phyloP scores from a whole-genome alignment of 768 basidiomycete genomes.

The Suillus discolor region DNA sequence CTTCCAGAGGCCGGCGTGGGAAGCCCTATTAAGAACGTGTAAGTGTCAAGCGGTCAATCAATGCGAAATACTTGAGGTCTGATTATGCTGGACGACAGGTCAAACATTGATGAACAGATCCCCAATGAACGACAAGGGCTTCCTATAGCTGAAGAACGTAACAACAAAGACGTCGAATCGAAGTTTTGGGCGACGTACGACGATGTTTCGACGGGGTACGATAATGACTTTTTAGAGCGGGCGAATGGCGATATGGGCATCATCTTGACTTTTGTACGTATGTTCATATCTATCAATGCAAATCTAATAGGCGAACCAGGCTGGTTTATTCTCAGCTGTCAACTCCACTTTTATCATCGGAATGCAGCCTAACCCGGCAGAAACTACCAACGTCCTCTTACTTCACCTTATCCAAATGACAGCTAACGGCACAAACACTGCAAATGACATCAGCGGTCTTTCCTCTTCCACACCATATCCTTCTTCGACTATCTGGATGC shows the following conservation, averaged over 20 bases:
- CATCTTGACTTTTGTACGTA: conserved; percentile 22
- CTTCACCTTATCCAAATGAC: not conserved
- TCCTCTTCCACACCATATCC: not conserved
- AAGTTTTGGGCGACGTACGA: conserved; percentile 16
- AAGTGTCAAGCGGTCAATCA: no score
- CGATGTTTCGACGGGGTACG: conserved; percentile 13
- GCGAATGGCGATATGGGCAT: conserved; percentile 18
- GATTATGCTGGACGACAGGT: not conserved
- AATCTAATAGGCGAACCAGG: conserved; percentile 21
- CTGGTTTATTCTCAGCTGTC: conserved; percentile 41
- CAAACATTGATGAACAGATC: not conserved
- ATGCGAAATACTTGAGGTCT: not conserved
- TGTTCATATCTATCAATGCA: not conserved
- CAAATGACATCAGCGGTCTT: not conserved
- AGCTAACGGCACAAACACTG: not conserved
- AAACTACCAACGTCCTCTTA: conserved; percentile 25
- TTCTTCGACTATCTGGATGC: not conserved
- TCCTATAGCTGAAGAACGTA: conserved; percentile 3
- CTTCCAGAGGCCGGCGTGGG: no score
- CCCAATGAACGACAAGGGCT: not conserved
- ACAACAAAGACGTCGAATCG: not conserved
- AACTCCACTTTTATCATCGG: conserved; percentile 40
- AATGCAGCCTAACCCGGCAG: conserved; percentile 28
- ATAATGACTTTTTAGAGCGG: conserved; percentile 15
- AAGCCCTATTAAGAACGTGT: no score